These are phyloP conservation scores for Wallacemonas rigidus DNA, from an alignment of 208 protist genomes.

Conservation along the genomic window DNA sequence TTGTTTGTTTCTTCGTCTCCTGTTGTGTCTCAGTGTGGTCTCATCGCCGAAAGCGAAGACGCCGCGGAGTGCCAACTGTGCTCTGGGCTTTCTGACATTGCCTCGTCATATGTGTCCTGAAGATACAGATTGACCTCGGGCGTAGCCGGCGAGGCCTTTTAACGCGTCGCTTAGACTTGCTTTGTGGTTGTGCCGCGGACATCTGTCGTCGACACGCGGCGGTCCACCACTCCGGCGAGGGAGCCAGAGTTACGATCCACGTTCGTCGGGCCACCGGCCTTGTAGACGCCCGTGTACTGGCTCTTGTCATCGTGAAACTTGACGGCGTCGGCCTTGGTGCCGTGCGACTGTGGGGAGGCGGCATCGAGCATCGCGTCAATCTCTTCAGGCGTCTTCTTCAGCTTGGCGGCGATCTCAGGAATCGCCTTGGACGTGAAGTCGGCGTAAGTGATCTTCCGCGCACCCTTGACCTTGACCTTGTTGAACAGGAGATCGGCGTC, in stretches of 20 bases:
- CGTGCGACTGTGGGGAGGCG: conserved; percentile 59
- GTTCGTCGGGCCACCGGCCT: conserved; percentile 88
- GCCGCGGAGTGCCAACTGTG: no score
- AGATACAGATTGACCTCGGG: no score
- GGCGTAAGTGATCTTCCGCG: conserved; percentile 78
- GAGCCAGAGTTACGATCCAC: conserved; percentile 87
- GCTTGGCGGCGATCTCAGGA: conserved; percentile 85
- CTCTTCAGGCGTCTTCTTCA: conserved; percentile 81
- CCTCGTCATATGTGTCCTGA: no score
- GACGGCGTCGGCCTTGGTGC: conserved; percentile 82
- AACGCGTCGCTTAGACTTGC: conserved; percentile 48
- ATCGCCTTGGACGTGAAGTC: conserved; percentile 75
- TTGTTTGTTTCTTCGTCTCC: no score
- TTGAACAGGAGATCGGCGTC: conserved; percentile 91
- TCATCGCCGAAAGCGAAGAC: no score
- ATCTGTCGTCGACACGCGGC: conserved; percentile 70
- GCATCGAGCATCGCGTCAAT: conserved; percentile 52
- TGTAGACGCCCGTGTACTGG: conserved; percentile 89
- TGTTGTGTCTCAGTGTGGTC: no score
- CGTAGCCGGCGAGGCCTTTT: background rate
- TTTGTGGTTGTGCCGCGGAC: conserved; percentile 76
- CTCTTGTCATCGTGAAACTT: conserved; percentile 93
- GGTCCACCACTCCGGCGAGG: conserved; percentile 84
- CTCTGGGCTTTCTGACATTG: no score
- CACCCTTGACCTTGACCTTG: conserved; percentile 90